Base-by-base conservation (phyloP, 768 basidiomycete species). In the Psilocybe cubensis region DNA sequence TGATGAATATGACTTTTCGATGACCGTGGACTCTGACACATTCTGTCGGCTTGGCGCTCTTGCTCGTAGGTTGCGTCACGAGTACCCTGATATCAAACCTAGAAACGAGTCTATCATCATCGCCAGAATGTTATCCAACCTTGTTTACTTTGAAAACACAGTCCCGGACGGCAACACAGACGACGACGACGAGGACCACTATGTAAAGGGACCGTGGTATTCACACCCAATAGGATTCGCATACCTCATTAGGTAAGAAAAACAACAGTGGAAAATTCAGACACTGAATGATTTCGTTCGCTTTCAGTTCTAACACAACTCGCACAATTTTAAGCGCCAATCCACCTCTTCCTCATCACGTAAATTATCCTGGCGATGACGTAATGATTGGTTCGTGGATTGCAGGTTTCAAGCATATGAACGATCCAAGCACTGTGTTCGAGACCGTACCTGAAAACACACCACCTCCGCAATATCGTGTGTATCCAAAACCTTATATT, bases 301-400 rank as follows among this genome's bases (percentile, higher is more conserved):
- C 41, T n/a, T 14, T 21, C n/a, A 52, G 51, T 11, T 52, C 51
- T 3, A 42, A 52, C 14, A n/a, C 43, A 21, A 52, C 38, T n/a
- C 21, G n/a, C 4, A 52, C 51, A 9, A 53, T 53, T 3, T 24
- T 53, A 2, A 44, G 25, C 25, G 41, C 41, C 27, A 29, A 53
- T 11, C 52, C 52, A 1, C 11, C 52, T 4, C n/a, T 53, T 14
- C 41, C 52, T 9, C 52, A 53, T 23, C 52, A 53, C 27, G 28
- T 53, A 4, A 43, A 44, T 21, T 53, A 53, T 18, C 52, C 52
- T 29, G 41, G 27, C 3, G 52, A 53, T 21, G 52, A 53, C 31
- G 52, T 53, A 1, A 29, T 53, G 23, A 44, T 53, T n/a, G 42
- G 52, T 27, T 53, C 52, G 1, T 53, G 52, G 52, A 29, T 53